Evolutionary conservation across 106 monocot genomes (phyloP), one percentile per base, ranked within the genome.

Genomic region (Dactylorhiza incarnata): DNA sequence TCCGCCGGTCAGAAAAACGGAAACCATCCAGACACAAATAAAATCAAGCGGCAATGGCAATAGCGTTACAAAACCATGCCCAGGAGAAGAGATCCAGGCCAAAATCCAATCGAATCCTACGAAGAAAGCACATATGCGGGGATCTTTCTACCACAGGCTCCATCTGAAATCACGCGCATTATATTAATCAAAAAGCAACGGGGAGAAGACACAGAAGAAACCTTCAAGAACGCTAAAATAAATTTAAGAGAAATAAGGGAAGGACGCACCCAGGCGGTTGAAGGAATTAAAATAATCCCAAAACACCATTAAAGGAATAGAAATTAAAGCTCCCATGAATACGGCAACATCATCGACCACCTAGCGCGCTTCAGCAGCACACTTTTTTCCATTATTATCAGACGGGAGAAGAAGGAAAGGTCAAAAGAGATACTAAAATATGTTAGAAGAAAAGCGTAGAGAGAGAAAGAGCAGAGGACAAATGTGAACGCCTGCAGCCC

Each of bases 81-180:
- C 12, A 2, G n/a, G 49, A 79, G 6, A 10, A 48, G 51, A 70
- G 55, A 48, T 59, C 76, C 47, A 48, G 9, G 2, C 48, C n/a
- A 20, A 45, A 19, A 49, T 68, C 17, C 65, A 22, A 20, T 37
- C 46, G 4, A 59, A 45, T 47, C 10, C 66, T 49, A 63, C 78
- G 22, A 71, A 46, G 10, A 54, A 16, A 48, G 26, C 15, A 24
- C n/a, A 29, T 47, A 48, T 5, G 25, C 23, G 15, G 74, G 19
- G 45, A 26, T 6, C 46, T 62, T 48, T 75, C 68, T 48, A 75
- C 44, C 49, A 49, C 46, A 9, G n/a, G 11, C 49, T 63, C 79
- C 76, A 84, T 79, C 75, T 52, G 59, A 37, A 37, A 37, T 37
- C 82, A 82, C 51, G 50, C 44, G 4, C 65, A 24, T 11, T 1